phyloP scores from a whole-genome alignment of 1,284 basidiomycete species.

The Malassezia slooffiae region DNA sequence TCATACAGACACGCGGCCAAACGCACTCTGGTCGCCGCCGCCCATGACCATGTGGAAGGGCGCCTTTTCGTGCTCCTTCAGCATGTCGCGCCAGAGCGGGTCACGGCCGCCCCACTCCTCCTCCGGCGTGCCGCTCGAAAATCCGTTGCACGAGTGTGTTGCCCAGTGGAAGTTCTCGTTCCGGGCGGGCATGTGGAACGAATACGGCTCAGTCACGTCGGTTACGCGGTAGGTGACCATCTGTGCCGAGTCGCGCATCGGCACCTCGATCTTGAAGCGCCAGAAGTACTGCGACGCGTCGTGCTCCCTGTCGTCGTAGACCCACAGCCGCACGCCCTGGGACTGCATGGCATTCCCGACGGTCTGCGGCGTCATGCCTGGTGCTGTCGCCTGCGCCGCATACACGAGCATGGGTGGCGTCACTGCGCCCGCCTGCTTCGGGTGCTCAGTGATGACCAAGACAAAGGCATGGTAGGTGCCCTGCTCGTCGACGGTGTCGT shows the following conservation, averaged over 20 bases:
- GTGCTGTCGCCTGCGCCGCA: too few relatives aligned
- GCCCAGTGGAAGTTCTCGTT: slow-evolving; percentile 84
- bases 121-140: slow-evolving; percentile 51
- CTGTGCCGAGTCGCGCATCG: slow-evolving; percentile 63
- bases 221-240: slow-evolving; percentile 58
- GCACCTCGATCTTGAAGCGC: slow-evolving; percentile 80
- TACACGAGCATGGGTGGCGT: slow-evolving; percentile 58
- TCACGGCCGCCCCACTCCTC: slow-evolving; percentile 47
- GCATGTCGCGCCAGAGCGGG: slow-evolving; percentile 78
- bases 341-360: slow-evolving; percentile 18
- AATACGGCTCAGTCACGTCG: slow-evolving; percentile 37
- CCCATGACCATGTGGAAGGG: slow-evolving; percentile 79
- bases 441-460: slow-evolving; percentile 54
- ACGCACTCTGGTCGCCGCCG: slow-evolving; percentile 50
- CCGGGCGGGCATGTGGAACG: slow-evolving; percentile 71
- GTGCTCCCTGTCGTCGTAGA: slow-evolving; percentile 56
- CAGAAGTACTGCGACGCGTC: slow-evolving; percentile 76
- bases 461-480: slow-evolving; percentile 59
- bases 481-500: slow-evolving; percentile 69
- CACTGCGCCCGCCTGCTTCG: slow-evolving; percentile 53
- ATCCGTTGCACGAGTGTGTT: slow-evolving; percentile 61
- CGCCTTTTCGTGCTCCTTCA: slow-evolving; percentile 63
- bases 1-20: slow-evolving; percentile 57
- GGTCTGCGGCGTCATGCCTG: too few relatives aligned
- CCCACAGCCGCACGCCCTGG: slow-evolving; percentile 66